These are phyloP conservation scores for Colletotrichum lentis DNA, from an alignment of 2,329 filamentous ascomycete species.

Conservation along the genomic window DNA sequence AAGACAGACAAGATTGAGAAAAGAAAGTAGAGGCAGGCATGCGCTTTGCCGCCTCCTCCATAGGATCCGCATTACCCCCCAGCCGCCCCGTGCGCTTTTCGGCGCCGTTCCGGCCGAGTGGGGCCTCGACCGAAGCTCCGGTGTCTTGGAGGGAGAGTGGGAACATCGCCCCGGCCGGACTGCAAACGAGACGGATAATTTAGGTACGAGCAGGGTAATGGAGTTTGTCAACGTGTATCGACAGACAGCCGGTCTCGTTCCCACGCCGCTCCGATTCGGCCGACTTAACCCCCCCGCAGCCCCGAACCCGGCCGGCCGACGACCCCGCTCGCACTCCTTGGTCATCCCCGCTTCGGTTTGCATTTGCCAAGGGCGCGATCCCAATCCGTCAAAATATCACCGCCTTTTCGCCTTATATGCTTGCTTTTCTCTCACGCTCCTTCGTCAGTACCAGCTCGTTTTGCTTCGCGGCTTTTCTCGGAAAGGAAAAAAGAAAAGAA, in stretches of 20 bases:
- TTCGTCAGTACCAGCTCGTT: no score
- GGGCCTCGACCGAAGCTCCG: background rate
- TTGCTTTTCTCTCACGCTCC: background rate
- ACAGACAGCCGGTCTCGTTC: background rate
- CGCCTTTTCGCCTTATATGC: background rate
- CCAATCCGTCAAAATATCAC: background rate
- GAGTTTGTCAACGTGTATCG: background rate
- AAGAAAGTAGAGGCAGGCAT: background rate
- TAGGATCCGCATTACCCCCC: background rate
- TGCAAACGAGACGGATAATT: background rate
- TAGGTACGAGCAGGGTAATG: background rate
- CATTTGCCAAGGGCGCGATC: background rate
- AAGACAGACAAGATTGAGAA: background rate
- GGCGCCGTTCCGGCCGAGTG: background rate
- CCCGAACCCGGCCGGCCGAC: background rate
- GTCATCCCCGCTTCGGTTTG: background rate
- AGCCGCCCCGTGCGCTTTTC: background rate
- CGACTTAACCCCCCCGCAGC: background rate
- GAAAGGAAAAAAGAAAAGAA: no score
- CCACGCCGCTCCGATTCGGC: background rate
- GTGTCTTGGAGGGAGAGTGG: background rate
- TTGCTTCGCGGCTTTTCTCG: background rate
- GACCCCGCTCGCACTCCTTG: background rate
- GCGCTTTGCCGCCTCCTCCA: no score
- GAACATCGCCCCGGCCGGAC: background rate